Conservation (phyloP, 1,139 yeast species). For the Kurtzmaniella quercitrusa region DNA sequence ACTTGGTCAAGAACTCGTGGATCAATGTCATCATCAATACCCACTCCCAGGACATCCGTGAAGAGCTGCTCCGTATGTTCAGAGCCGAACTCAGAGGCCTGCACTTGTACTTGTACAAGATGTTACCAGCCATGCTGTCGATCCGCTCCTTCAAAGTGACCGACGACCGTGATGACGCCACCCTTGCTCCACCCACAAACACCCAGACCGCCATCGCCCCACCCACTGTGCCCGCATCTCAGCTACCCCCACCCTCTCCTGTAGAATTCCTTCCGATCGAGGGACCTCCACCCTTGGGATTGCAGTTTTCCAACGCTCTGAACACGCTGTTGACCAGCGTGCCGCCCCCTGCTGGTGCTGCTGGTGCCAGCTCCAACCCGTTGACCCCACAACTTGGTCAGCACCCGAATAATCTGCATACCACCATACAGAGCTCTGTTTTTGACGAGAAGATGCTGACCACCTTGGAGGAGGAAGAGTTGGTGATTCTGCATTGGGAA, state of each 20-base stretch:
- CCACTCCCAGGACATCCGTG: constrained; percentile 31
- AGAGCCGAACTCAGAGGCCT: constrained; percentile 68
- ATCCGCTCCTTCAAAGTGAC: constrained; percentile 31
- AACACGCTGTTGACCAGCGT: constrained; percentile 1
- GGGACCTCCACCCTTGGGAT: neutral
- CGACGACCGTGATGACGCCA: constrained; percentile 13
- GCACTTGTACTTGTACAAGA: constrained; percentile 50
- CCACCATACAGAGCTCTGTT: neutral
- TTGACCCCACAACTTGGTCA: neutral
- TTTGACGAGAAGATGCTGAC: neutral
- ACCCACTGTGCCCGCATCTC: neutral
- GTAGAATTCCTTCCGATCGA: neutral
- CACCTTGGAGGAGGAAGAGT: constrained; percentile 1
- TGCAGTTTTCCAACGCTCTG: neutral
- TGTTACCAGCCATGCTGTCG: constrained; percentile 45
- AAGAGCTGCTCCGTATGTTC: constrained; percentile 40
- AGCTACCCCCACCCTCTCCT: neutral
- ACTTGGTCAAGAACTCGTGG: constrained; percentile 36
- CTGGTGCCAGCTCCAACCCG: neutral
- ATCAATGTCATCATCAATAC: constrained; percentile 38
- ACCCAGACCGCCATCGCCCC: neutral
- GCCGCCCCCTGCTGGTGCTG: neutral
- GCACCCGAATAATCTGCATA: constrained; percentile 1
- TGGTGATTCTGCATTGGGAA: neutral
- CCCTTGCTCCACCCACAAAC: constrained; percentile 4